Evolutionary conservation across 176 grass and related monocot species (phyloP).

Genomic region (Carex littledalei): DNA sequence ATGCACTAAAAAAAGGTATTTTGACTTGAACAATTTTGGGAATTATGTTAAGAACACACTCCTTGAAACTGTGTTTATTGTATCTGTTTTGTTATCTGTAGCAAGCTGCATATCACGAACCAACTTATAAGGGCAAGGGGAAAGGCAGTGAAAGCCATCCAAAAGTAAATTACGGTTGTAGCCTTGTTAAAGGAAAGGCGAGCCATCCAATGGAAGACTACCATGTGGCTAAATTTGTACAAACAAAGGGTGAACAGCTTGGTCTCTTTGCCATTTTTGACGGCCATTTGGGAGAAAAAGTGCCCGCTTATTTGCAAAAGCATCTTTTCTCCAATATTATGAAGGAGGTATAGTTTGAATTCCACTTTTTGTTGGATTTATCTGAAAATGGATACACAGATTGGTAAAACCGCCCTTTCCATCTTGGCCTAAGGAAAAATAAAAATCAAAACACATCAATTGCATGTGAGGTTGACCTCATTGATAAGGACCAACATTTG

Average conservation of each 20-base stretch:
- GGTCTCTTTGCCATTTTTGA: slow-evolving; percentile 47
- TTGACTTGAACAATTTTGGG: background rate
- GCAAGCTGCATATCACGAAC: slow-evolving; percentile 16
- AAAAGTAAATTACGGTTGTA: slow-evolving; percentile 38
- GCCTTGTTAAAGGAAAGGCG: slow-evolving; percentile 41
- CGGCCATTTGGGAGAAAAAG: slow-evolving; percentile 40
- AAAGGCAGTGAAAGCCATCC: slow-evolving; percentile 15
- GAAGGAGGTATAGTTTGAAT: slow-evolving; percentile 29
- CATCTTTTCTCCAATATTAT: slow-evolving; percentile 42
- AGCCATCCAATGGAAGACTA: slow-evolving; percentile 50
- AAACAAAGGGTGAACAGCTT: slow-evolving; percentile 27
- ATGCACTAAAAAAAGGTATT: background rate
- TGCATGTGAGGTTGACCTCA: background rate
- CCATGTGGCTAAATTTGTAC: slow-evolving; percentile 36
- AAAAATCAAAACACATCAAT: background rate
- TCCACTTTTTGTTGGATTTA: background rate
- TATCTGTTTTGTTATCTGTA: slow-evolving; percentile 16
- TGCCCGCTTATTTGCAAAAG: slow-evolving; percentile 44
- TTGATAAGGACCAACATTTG: background rate
- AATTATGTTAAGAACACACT: background rate
- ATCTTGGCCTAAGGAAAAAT: background rate
- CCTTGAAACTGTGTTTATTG: background rate
- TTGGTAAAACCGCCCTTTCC: background rate
- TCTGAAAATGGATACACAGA: background rate
- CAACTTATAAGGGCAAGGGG: slow-evolving; percentile 23